A percentile compares a stretch with the other conserved stretches of the same genome.
Conservation (phyloP, 1,284 basidiomycete species). For the Tetrapyrgos nigripes region DNA sequence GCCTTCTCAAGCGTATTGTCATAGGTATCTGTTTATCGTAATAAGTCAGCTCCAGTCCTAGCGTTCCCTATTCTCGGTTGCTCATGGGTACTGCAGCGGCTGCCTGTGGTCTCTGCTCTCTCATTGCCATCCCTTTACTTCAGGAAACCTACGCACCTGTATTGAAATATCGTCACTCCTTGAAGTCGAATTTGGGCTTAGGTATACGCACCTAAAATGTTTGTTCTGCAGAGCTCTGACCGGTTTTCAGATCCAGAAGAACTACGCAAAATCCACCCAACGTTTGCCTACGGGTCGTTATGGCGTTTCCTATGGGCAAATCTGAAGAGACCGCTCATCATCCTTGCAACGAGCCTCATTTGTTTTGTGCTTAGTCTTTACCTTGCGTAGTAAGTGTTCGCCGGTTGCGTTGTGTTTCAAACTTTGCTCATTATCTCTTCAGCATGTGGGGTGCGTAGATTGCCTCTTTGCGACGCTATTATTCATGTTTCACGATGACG, state of each 20-base stretch:
- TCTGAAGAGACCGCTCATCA: constrained; percentile 47
- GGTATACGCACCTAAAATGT: no score
- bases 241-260: no score
- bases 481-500: no score
- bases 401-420: no score
- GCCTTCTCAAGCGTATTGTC: no score
- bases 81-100: neutral
- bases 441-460: constrained; percentile 32
- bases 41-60: no score
- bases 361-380: constrained; percentile 56
- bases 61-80: neutral
- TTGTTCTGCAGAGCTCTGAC: no score
- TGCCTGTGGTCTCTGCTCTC: constrained; percentile 37
- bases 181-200: no score
- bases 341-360: constrained; percentile 52
- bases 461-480: no score
- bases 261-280: no score
- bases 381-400: constrained; percentile 55
- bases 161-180: constrained; percentile 38
- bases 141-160: constrained; percentile 58
- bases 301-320: constrained; percentile 48
- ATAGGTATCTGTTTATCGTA: no score
- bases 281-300: no score
- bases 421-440: neutral
- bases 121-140: constrained; percentile 48